A percentile compares a stretch with the other conserved stretches of the same genome.
Conservation (phyloP, 2,329 filamentous ascomycete species). For the Incumbomyces delicatus region DNA sequence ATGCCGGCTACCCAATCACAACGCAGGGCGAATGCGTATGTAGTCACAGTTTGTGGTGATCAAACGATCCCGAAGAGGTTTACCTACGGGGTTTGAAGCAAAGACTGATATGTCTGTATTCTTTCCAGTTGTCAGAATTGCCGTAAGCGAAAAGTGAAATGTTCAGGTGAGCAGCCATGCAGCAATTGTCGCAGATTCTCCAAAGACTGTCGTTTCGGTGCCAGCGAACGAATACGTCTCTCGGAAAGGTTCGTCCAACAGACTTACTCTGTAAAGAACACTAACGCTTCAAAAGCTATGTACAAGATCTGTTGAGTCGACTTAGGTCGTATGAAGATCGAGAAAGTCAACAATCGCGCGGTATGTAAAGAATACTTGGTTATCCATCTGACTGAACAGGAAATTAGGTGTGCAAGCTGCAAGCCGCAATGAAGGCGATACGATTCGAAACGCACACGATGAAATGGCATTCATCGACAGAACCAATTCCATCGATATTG, state of each 20-base stretch:
- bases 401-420: too few relatives aligned
- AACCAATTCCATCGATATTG: too few relatives aligned
- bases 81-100: too few relatives aligned
- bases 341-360: background rate
- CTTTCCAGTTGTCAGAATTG: slow-evolving; percentile 5
- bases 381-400: background rate
- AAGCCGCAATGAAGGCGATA: too few relatives aligned
- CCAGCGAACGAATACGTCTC: background rate
- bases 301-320: background rate
- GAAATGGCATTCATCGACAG: too few relatives aligned
- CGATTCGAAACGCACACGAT: too few relatives aligned
- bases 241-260: background rate
- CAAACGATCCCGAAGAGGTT: too few relatives aligned
- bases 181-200: slow-evolving; percentile 14
- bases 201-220: slow-evolving; percentile 11
- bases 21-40: too few relatives aligned
- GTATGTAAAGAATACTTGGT: background rate
- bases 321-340: background rate
- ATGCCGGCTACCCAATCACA: too few relatives aligned
- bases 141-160: slow-evolving; percentile 19
- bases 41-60: too few relatives aligned
- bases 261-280: background rate
- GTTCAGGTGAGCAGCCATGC: slow-evolving; percentile 19
- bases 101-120: too few relatives aligned
- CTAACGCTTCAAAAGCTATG: background rate